These are phyloP conservation scores for Graphiopsis chlorocephala DNA, from an alignment of 2,329 filamentous ascomycete genomes.

Conservation along the genomic window DNA sequence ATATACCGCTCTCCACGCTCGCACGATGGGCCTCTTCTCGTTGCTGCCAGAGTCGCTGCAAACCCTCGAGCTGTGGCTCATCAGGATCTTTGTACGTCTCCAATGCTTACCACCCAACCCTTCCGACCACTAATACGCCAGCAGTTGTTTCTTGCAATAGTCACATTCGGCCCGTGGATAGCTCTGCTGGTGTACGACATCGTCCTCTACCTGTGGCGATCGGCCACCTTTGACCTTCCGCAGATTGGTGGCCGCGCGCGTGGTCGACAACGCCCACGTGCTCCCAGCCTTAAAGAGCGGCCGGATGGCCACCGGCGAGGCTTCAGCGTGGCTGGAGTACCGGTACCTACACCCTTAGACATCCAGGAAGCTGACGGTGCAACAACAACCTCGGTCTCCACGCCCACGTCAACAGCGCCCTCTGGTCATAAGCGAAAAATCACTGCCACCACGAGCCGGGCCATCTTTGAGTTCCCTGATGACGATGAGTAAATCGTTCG, in stretches of 20 bases:
- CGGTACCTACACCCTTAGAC: slow-evolving; percentile 17
- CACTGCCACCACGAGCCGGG: slow-evolving; percentile 13
- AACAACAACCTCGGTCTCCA: not conserved
- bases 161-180: slow-evolving; percentile 63
- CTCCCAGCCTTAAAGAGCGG: slow-evolving; percentile 59
- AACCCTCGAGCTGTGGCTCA: slow-evolving; percentile 60
- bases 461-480: slow-evolving; percentile 12
- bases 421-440: slow-evolving; percentile 9
- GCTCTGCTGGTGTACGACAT: slow-evolving; percentile 63
- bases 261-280: slow-evolving; percentile 58
- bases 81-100: slow-evolving; percentile 58
- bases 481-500: slow-evolving; percentile 5
- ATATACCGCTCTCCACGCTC: not conserved
- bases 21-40: slow-evolving; percentile 61
- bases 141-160: slow-evolving; percentile 59
- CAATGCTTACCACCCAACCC: slow-evolving; percentile 14
- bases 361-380: not conserved
- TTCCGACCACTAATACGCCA: not conserved
- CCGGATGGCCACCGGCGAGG: slow-evolving; percentile 49
- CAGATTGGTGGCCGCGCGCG: slow-evolving; percentile 59
- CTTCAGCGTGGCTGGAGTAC: slow-evolving; percentile 40
- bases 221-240: slow-evolving; percentile 58
- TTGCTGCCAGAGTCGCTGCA: slow-evolving; percentile 60
- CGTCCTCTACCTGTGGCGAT: slow-evolving; percentile 59
- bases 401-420: not conserved